phyloP scores from a whole-genome alignment of 129 eudicot genomes.

The Artemisia tridentata region DNA sequence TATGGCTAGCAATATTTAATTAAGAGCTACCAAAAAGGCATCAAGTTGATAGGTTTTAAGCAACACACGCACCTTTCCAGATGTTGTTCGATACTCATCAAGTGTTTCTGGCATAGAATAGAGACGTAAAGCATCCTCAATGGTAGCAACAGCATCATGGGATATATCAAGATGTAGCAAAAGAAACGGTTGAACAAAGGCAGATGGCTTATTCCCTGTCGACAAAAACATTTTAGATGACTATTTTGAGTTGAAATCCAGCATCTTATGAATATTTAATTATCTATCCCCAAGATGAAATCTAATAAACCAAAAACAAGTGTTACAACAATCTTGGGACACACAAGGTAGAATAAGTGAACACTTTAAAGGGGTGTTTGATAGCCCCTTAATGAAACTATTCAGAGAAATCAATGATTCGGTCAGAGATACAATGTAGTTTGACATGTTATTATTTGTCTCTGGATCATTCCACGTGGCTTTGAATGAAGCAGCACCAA shows the following conservation, averaged over 20 bases:
- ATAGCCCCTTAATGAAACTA: too few relatives aligned
- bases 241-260: neutral
- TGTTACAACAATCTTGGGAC: neutral
- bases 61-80: constrained; percentile 50
- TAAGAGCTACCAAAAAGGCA: neutral
- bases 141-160: constrained; percentile 65
- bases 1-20: neutral
- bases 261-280: too few relatives aligned
- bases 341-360: too few relatives aligned
- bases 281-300: neutral
- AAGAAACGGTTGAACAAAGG: constrained; percentile 89
- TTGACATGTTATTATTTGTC: too few relatives aligned
- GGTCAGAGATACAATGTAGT: too few relatives aligned
- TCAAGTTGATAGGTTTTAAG: neutral
- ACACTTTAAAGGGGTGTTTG: too few relatives aligned
- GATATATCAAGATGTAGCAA: constrained; percentile 95
- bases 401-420: too few relatives aligned
- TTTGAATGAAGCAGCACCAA: too few relatives aligned
- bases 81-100: constrained; percentile 62
- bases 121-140: constrained; percentile 81
- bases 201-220: constrained; percentile 86
- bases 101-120: constrained; percentile 87
- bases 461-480: too few relatives aligned
- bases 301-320: neutral
- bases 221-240: constrained; percentile 2